Evolutionary conservation across 2,329 filamentous ascomycete species (phyloP), one percentile per base, ranked within the genome.

Genomic region (Cladophialophora immunda): DNA sequence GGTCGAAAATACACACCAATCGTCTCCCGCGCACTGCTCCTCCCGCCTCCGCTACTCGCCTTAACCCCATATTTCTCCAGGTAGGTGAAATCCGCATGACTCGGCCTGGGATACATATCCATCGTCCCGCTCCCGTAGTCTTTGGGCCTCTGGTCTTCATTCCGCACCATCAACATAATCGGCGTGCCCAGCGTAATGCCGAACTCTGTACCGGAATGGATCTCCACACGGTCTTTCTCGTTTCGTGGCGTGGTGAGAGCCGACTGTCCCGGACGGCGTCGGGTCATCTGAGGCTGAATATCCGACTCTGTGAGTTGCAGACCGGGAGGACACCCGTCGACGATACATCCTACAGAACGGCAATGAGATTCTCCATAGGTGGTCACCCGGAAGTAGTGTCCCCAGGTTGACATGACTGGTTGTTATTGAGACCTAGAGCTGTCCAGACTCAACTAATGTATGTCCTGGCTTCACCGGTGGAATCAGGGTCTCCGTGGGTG

Each of bases 81-180:
- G 82, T 98, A 98, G 68, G 95, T 98, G 88, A 91, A 97, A 81
- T 98, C 94, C 67, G 95, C 94, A 81, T 98, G 95, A 77, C 89
- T 93, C 38, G 94, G 95, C 59, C 95, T 87, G 4, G 95, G 95
- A 85, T 91, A 98, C 69, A 89, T 82, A 80, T 98, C 92, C 88
- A 97, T 97, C 32, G 94, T 97, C 15, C 64, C 67, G 81, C 89
- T 87, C 64, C 92, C 92, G 81, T 98, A 98, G 83, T 99, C 95
- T 77, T 92, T 89, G 41, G 94, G 94, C 70, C 94, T 85, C 78
- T 97, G 93, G 79, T 98, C 94, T 83, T 98, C 90, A 80, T 98
- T 98, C 79, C 89, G 85, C 52, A 98, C 94, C 66, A 92, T 82
- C 82, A 98, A 87, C 67, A 87, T 91, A 77, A 98, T 97, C 1